Evolutionary conservation across 345 rosid genomes (phyloP), one percentile per base, ranked within the genome.

Genomic region (Linum lewisii): DNA sequence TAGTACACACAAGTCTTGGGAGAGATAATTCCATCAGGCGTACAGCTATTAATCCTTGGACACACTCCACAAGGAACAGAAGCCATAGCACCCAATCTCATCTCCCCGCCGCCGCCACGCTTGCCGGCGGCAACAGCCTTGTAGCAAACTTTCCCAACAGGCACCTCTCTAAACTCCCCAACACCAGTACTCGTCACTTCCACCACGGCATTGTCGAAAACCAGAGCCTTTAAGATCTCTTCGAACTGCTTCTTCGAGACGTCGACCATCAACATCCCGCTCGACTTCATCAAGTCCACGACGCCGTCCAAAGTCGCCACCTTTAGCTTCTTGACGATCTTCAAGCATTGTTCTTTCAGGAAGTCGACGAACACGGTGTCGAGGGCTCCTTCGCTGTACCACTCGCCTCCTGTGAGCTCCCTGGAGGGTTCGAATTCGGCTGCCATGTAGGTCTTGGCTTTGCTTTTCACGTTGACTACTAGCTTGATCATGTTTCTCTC

Each of bases 31-130:
- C 95, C 97, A 47, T 73, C 87, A 1, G 95, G 90, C 6, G 85
- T 73, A 64, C 99, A 89, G 2, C 53, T 58, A 32, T 63, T 74
- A 15, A 84, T 78, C 19, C 74, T 77, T 0, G 96, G 96, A 70
- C 98, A 88, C 57, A 72, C 90, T 42, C 92, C 92, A 8, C 96
- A 91, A n/a, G 95, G 95, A 13, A 88, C 66, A 2, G 85, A 80
- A 73, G 90, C 84, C 65, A 89, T 71, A 9, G 85, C 77, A 11
- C 85, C 88, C 7, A 9, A 59, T 54, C 68, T 80, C 0, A 70
- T 73, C 20, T 80, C 85, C 45, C 64, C 84, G n/a, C 62, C 69
- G 19, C 37, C 32, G 1, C 66, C 68, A 0, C 72, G 73, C 58
- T 58, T 79, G 20, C 73, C 66, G 0, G 34, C 34, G 7, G 34